Conservation (phyloP, 2,329 filamentous ascomycete species). For the Leptographium radiaticola region DNA sequence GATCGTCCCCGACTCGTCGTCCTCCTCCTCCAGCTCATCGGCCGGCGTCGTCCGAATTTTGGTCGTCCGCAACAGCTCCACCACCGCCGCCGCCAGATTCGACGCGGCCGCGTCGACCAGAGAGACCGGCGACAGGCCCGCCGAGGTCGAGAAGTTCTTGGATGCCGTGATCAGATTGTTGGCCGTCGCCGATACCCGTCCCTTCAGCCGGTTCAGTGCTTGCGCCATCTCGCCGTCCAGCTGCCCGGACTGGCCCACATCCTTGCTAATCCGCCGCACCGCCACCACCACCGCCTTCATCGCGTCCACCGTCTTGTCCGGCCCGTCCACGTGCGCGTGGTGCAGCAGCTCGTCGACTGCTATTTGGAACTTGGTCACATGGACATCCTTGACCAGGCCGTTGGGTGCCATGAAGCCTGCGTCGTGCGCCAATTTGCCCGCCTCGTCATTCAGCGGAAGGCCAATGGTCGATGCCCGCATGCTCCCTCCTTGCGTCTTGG, state of each 20-base stretch:
- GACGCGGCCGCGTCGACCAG: slow-evolving; percentile 86
- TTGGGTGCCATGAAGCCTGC: slow-evolving; percentile 55
- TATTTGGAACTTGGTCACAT: slow-evolving; percentile 91
- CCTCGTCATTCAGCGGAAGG: slow-evolving; percentile 54
- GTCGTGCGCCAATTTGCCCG: slow-evolving; percentile 52
- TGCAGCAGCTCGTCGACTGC: slow-evolving; percentile 83
- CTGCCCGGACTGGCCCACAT: slow-evolving; percentile 50
- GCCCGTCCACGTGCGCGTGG: slow-evolving; percentile 58
- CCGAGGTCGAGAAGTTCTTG: slow-evolving; percentile 76
- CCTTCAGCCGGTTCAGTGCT: slow-evolving; percentile 39
- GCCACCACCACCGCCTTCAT: slow-evolving; percentile 78
- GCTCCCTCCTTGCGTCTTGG: slow-evolving; percentile 75
- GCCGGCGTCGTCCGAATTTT: slow-evolving; percentile 70
- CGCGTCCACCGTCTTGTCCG: slow-evolving; percentile 63
- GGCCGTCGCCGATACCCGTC: slow-evolving; percentile 77
- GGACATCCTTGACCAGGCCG: slow-evolving; percentile 77
- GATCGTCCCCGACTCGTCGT: slow-evolving; percentile 34
- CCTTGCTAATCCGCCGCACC: slow-evolving; percentile 73
- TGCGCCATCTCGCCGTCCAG: slow-evolving; percentile 39
- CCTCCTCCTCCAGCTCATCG: slow-evolving; percentile 65
- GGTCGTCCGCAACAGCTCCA: slow-evolving; percentile 71
- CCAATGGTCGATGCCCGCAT: slow-evolving; percentile 72
- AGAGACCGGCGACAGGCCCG: slow-evolving; percentile 83
- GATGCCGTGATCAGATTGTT: slow-evolving; percentile 93
- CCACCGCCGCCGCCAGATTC: slow-evolving; percentile 71